Conservation (phyloP, 1,139 yeast species). For the Saccharomyces hybrid region DNA sequence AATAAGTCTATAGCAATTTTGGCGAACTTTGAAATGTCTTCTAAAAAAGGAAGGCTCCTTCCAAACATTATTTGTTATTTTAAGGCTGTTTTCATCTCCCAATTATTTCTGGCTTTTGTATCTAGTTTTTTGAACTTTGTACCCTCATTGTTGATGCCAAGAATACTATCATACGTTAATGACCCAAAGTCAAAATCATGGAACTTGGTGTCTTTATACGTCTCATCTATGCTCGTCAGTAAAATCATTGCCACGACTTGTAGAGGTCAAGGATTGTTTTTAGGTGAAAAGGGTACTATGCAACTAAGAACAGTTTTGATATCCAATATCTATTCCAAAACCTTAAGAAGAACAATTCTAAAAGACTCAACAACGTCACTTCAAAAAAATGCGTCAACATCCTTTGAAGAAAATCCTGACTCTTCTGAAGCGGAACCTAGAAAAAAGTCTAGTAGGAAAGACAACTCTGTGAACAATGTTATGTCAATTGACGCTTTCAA, state of each 20-base stretch:
- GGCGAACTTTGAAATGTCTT: slow-evolving; percentile 45
- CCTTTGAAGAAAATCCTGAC: slow-evolving; percentile 20
- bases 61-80: slow-evolving; percentile 54
- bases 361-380: slow-evolving; percentile 28
- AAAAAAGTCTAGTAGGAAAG: slow-evolving; percentile 36
- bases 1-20: slow-evolving; percentile 73
- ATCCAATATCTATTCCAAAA: slow-evolving; percentile 88
- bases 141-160: slow-evolving; percentile 73
- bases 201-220: slow-evolving; percentile 85
- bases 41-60: slow-evolving; percentile 44
- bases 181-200: slow-evolving; percentile 54
- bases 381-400: slow-evolving; percentile 11
- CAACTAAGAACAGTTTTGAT: slow-evolving; percentile 84
- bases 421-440: slow-evolving; percentile 30
- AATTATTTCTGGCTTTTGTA: slow-evolving; percentile 61
- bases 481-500: slow-evolving; percentile 96
- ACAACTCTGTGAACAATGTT: slow-evolving; percentile 79
- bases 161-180: slow-evolving; percentile 75
- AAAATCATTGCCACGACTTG: slow-evolving; percentile 55
- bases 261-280: slow-evolving; percentile 73
- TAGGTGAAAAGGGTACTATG: slow-evolving; percentile 88
- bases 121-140: slow-evolving; percentile 62
- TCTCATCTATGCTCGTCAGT: slow-evolving; percentile 59
- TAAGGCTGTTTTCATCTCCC: slow-evolving; percentile 49
- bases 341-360: slow-evolving; percentile 71